Evolutionary conservation across 805 yeast genomes (phyloP), one percentile per base, ranked within the genome.

Genomic region (Wickerhamiella nectarea): DNA sequence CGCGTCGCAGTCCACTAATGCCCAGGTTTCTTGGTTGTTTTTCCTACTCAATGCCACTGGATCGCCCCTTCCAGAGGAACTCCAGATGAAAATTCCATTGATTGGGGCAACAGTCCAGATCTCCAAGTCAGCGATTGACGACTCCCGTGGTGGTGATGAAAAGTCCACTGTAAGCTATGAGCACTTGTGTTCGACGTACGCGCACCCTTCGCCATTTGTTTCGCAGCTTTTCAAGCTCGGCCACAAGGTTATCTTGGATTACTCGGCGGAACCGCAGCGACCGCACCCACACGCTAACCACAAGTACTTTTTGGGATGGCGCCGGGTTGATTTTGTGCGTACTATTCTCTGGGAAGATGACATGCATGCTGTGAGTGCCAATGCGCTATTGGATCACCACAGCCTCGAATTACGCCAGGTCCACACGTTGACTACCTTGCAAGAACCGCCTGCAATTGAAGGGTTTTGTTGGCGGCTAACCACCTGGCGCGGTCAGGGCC

Each of bases 401-500:
- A 67, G 64, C 34, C 56, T 86, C n/a, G 89, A 86, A 55, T 57
- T 80, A 17, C 64, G 93, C 34, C 67, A 42, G 9, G 54, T 62
- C 6, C 42, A 41, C 11, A 39, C 44, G 17, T 46, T 43, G 15
- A 47, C 51, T 7, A 35, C 41, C 8, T 7, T 67, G 15, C 39
- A 50, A 0, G 94, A 80, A 55, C 95, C 95, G 0, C 42, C 62
- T 0, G 78, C 94, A 0, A 59, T 85, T 8, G 97, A 89, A 61
- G 97, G 97, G 0, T 86, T 81, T 56, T 58, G 87, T 17, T 63
- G 73, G 2, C 68, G 78, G 40, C 56, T 79, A 24, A 69, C 78
- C 0, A 68, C 74, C 36, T 66, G 71, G 46, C 55, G 59, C 5
- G 84, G 84, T 0, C 52, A 53, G 59, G 50, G 47, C 50, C 56